These are phyloP conservation scores for Backusella macrospora DNA, from an alignment of 192 early-diverging fungal species.

Conservation along the genomic window DNA sequence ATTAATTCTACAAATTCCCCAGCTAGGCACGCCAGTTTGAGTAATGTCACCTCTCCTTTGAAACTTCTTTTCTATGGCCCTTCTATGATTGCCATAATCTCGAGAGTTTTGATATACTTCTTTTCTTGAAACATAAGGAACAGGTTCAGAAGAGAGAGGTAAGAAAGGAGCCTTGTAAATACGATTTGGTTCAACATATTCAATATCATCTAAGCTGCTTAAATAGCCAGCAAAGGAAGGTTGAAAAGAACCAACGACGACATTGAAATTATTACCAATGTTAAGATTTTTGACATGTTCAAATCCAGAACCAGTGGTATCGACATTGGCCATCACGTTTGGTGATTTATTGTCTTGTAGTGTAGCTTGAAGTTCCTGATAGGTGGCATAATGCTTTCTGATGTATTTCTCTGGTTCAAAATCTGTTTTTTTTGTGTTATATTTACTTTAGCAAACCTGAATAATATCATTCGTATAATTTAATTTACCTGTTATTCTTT, in stretches of 20 bases:
- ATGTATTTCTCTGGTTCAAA: neutral
- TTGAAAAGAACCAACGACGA: conserved; percentile 25
- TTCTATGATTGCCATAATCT: neutral
- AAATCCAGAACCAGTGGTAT: neutral
- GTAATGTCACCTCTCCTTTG: neutral
- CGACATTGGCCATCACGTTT: neutral
- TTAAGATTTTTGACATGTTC: conserved; percentile 10
- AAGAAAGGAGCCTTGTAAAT: conserved; percentile 20
- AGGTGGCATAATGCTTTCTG: conserved; percentile 1
- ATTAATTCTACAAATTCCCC: conserved; percentile 54
- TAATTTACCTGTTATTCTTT: neutral
- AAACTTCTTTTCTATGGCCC: neutral
- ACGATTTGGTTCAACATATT: conserved; percentile 36
- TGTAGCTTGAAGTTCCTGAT: neutral
- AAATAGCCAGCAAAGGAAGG: conserved; percentile 29
- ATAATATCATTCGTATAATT: neutral
- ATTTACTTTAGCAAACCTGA: neutral
- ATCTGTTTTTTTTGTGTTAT: neutral
- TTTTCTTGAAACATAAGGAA: neutral
- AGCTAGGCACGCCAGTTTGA: conserved; percentile 29
- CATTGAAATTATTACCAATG: conserved; percentile 11
- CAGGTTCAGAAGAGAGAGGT: neutral
- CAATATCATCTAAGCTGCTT: conserved; percentile 13
- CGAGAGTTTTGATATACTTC: neutral
- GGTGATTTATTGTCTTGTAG: neutral